Base-by-base conservation (phyloP, 495 filamentous ascomycete species). In the Penicillium dipodomyicola region DNA sequence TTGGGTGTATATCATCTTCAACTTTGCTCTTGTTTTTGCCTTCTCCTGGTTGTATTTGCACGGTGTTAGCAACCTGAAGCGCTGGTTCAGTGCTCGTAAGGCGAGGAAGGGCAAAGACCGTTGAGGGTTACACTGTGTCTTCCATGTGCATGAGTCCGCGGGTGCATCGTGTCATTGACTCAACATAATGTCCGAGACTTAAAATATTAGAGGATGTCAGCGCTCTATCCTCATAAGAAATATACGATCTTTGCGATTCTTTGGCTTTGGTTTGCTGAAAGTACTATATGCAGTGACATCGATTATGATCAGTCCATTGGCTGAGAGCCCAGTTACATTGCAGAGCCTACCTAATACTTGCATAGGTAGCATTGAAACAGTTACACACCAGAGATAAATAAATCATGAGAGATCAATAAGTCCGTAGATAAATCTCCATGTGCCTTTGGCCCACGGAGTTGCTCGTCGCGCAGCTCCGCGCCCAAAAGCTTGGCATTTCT, bases 11-110 rank as follows among this genome's bases (percentile, higher is more conserved):
- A 73, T 80, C 33, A 61, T 72, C 15, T 86, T 86, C 63, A 84
- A 86, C 49, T 83, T 84, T 52, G 43, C 61, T 2, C 58, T 79
- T 10, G 72, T 84, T 14, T 84, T 82, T 40, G 6, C 71, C 8
- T 70, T 78, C 42, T 82, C 79, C 1, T 86, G 77, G 81, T 54
- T 82, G 2, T 82, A 81, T 64, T 68, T 83, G 7, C 75, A 80
- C 54, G 81, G 80, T 0, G 49, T 73, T 23, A 63, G 68, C 17
- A 67, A 71, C 50, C 47, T 79, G n/a, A 79, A 72, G 67, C 61
- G 52, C 2, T 64, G 68, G 61, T 42, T 81, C 19, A 79, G 73
- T 67, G 65, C 65, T 8, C 71, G 74, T 53, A 78, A 73, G 67
- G 62, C 78, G 42, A 73, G 54, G 54, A 73, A 70, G 54, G 50